Percentiles rank a stretch among this genome's conserved stretches.
Evolutionary conservation across 768 basidiomycete species (phyloP).

Genomic region (Pholiota microspora): DNA sequence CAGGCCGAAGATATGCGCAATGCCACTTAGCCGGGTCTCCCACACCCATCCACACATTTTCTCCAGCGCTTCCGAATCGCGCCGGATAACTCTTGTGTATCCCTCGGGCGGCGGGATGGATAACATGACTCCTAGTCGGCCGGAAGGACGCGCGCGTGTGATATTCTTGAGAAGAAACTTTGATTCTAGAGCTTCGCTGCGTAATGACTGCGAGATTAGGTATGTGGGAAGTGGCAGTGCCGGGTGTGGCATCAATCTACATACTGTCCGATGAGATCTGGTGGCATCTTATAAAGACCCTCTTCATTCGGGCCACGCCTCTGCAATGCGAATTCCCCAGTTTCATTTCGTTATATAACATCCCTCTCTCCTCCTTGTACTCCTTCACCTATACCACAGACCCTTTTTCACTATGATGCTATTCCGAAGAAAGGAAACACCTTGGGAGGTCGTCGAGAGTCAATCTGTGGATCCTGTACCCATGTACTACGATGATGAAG

Average conservation of each 20-base stretch:
- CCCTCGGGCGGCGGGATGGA: background rate
- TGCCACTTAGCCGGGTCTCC: background rate
- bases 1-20: background rate
- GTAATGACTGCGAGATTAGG: background rate
- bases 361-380: background rate
- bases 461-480: constrained; percentile 62
- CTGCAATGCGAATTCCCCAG: constrained; percentile 21
- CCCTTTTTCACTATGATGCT: constrained; percentile 29
- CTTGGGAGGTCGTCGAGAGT: constrained; percentile 80
- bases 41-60: background rate
- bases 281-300: constrained; percentile 21
- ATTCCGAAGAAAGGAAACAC: constrained; percentile 55
- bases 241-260: constrained; percentile 7
- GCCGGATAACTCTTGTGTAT: background rate
- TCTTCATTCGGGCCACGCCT: constrained; percentile 14
- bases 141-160: background rate
- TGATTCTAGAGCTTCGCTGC: background rate
- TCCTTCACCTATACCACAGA: constrained; percentile 7
- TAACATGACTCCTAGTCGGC: background rate
- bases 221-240: constrained; percentile 8
- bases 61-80: background rate
- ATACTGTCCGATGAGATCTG: constrained; percentile 4
- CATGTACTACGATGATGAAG: constrained; percentile 61
- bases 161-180: background rate
- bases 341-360: constrained; percentile 13